Evolutionary conservation across 2,329 filamentous ascomycete genomes (phyloP).

Genomic region (Sclerotinia subarctica): DNA sequence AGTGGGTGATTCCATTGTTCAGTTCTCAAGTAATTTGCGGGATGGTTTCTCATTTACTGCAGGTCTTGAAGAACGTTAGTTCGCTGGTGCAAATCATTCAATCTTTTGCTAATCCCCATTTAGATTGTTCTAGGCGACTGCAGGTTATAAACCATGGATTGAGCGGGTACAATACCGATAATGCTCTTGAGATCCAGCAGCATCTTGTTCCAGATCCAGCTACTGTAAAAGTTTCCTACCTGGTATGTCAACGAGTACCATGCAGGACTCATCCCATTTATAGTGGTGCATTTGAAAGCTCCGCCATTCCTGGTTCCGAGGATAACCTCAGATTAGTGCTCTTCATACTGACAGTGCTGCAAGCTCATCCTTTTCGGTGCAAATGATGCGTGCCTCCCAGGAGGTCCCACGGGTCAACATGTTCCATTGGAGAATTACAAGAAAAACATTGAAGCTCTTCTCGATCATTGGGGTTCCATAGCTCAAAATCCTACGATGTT

Average conservation of each 20-base stretch:
- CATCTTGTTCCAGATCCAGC: constrained; percentile 66
- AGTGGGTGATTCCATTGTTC: constrained; percentile 86
- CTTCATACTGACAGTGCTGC: background rate
- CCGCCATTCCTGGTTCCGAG: background rate
- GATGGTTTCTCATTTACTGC: constrained; percentile 73
- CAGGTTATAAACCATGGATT: constrained; percentile 89
- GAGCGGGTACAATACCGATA: constrained; percentile 75
- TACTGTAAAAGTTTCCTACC: constrained; percentile 60
- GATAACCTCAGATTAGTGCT: background rate
- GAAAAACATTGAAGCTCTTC: constrained; percentile 66
- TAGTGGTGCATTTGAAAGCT: background rate
- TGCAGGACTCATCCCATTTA: background rate
- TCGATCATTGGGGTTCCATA: constrained; percentile 59
- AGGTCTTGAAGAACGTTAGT: constrained; percentile 47
- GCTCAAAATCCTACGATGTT: constrained; percentile 72
- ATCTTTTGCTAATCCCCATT: constrained; percentile 16
- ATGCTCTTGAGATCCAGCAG: constrained; percentile 67
- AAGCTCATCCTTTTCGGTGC: constrained; percentile 72
- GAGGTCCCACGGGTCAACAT: constrained; percentile 61
- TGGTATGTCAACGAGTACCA: constrained; percentile 42
- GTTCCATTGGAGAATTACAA: constrained; percentile 73
- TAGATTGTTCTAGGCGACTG: constrained; percentile 71
- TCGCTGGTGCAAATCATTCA: constrained; percentile 20
- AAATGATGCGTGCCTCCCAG: constrained; percentile 76
- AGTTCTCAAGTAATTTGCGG: constrained; percentile 59